A percentile compares a stretch with the other conserved stretches of the same genome.
phyloP scores from a whole-genome alignment of 495 filamentous ascomycete species.

The Thermothielavioides terrestris region DNA sequence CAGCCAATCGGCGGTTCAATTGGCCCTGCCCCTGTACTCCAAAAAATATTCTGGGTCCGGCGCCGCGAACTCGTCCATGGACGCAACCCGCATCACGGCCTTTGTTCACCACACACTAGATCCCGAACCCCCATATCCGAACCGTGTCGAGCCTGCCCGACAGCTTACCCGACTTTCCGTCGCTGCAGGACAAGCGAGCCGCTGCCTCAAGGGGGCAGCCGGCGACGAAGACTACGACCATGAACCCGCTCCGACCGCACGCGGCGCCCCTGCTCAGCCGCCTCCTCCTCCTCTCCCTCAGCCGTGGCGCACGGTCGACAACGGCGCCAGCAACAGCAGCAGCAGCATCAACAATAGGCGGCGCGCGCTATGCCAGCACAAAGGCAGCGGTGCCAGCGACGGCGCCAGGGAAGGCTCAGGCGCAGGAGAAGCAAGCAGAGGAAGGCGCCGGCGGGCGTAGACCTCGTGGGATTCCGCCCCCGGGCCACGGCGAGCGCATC shows the following conservation, averaged over 20 bases:
- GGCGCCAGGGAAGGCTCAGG: background rate
- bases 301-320: background rate
- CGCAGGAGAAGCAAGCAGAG: background rate
- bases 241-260: constrained; percentile 2
- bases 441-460: constrained; percentile 2
- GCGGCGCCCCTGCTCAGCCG: constrained; percentile 3
- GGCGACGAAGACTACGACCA: background rate
- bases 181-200: background rate
- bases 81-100: no score
- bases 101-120: background rate
- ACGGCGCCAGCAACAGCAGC: constrained; percentile 7
- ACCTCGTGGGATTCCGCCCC: background rate
- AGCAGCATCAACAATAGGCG: background rate
- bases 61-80: background rate
- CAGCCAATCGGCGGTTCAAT: constrained; percentile 12
- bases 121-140: constrained; percentile 1
- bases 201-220: background rate
- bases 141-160: constrained; percentile 2
- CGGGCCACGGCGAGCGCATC: constrained; percentile 59
- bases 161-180: background rate
- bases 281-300: constrained; percentile 3
- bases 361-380: constrained; percentile 8
- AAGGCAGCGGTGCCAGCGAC: background rate
- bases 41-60: constrained; percentile 23
- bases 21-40: constrained; percentile 5